These are phyloP conservation scores for Kazachstania africana DNA, from an alignment of 805 yeast genomes.

Conservation along the genomic window DNA sequence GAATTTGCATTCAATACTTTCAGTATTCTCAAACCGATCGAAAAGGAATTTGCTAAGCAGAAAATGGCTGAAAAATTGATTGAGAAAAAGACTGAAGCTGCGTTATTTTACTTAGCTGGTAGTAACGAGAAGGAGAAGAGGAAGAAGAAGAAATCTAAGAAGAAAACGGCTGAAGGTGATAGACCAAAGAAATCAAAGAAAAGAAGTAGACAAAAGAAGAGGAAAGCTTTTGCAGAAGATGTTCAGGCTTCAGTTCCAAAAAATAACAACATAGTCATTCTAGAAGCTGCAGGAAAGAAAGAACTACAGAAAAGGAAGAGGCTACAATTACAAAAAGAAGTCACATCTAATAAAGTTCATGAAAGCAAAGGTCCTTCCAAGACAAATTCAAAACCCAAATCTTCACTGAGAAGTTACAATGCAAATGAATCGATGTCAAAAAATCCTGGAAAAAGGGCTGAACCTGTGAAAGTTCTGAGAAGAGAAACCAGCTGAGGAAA, in stretches of 20 bases:
- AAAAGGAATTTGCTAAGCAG: constrained; percentile 17
- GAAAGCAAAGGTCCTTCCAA: not conserved
- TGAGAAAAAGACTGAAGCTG: constrained; percentile 14
- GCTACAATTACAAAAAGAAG: constrained; percentile 9
- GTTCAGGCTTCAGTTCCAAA: constrained; percentile 1
- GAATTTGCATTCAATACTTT: constrained; percentile 17
- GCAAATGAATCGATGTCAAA: too few species aligned
- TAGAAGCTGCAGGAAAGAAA: constrained; percentile 24
- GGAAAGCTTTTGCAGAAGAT: constrained; percentile 2
- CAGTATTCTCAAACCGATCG: constrained; percentile 19
- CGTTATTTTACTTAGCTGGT: constrained; percentile 20
- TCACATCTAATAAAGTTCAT: constrained; percentile 1
- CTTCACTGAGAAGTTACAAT: too few species aligned
- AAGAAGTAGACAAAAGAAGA: constrained; percentile 7
- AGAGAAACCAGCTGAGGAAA: too few species aligned
- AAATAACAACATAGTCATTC: constrained; percentile 19
- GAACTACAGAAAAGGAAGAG: constrained; percentile 20
- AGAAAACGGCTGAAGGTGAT: constrained; percentile 1
- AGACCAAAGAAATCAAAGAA: constrained; percentile 12
- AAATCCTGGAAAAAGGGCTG: too few species aligned
- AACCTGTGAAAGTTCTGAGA: too few species aligned
- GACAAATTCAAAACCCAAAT: too few species aligned
- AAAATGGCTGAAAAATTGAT: constrained; percentile 9
- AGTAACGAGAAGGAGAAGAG: constrained; percentile 12
- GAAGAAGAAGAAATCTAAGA: constrained; percentile 7